These are phyloP conservation scores for Gamsiella multidivaricata DNA, from an alignment of 192 early-diverging fungal species.

Conservation along the genomic window DNA sequence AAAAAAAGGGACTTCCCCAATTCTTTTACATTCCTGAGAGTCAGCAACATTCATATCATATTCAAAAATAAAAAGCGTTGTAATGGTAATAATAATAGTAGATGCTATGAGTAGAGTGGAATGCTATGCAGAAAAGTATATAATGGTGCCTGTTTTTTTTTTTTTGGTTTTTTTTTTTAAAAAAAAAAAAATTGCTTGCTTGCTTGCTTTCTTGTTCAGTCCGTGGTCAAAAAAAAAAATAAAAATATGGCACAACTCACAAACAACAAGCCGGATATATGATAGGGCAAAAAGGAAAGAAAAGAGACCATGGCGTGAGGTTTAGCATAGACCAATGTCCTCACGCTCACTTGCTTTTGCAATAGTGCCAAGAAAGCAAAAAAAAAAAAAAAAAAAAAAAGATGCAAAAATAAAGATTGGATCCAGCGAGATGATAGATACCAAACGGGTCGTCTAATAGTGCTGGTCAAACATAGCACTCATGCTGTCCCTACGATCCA, in stretches of 20 bases:
- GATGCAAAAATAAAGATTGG: background rate
- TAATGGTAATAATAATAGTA: constrained; percentile 1
- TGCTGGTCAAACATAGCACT: constrained; percentile 55
- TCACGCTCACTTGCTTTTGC: too few relatives aligned
- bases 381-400: background rate
- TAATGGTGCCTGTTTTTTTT: background rate
- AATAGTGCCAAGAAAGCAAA: background rate
- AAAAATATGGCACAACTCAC: too few relatives aligned
- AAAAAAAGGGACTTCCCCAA: too few relatives aligned
- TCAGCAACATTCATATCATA: too few relatives aligned
- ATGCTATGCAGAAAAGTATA: constrained; percentile 16
- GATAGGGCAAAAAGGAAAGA: background rate
- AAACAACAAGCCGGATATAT: background rate
- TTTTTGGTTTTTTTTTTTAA: constrained; percentile 6
- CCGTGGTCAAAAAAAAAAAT: background rate
- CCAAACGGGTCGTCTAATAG: constrained; percentile 11
- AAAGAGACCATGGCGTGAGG: background rate
- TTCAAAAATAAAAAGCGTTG: too few relatives aligned
- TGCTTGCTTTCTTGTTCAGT: background rate
- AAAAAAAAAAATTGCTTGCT: background rate
- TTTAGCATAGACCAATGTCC: background rate
- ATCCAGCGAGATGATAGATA: background rate
- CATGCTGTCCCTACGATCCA: constrained; percentile 54
- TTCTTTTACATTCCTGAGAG: too few relatives aligned
- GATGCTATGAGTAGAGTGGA: constrained; percentile 8